Evolutionary conservation across 2,329 filamentous ascomycete species (phyloP).

Genomic region (Hypoxylon sp.): DNA sequence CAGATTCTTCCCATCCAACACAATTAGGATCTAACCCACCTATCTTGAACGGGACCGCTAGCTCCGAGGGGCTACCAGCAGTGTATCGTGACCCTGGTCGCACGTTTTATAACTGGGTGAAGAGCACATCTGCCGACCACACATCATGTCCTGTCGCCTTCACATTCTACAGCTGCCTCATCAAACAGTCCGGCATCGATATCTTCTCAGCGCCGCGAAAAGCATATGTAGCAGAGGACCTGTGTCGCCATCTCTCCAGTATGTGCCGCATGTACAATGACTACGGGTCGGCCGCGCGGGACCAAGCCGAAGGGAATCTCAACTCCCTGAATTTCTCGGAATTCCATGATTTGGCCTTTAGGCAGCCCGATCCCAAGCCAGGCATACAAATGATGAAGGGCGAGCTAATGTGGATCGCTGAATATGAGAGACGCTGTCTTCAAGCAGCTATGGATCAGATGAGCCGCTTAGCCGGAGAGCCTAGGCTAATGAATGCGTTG

Average conservation of each 20-base stretch:
- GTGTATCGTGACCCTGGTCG: not conserved
- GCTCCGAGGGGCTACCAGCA: not conserved
- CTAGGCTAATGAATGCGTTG: constrained; percentile 22
- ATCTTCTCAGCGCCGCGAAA: constrained; percentile 17
- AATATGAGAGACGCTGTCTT: constrained; percentile 43
- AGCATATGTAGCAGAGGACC: constrained; percentile 9
- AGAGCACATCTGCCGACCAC: constrained; percentile 27
- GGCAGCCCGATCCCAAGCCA: not conserved
- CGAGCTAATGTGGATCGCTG: constrained; percentile 39
- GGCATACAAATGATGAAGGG: constrained; percentile 1
- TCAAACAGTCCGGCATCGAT: constrained; percentile 16
- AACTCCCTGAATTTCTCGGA: constrained; percentile 48
- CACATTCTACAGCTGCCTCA: constrained; percentile 18
- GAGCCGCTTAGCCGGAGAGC: not conserved
- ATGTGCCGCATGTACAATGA: constrained; percentile 46
- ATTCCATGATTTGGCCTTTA: constrained; percentile 26
- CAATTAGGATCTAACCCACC: not conserved
- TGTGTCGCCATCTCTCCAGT: constrained; percentile 10
- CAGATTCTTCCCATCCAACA: not conserved
- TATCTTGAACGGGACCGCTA: not conserved
- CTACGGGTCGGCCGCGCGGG: constrained; percentile 44
- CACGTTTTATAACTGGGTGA: constrained; percentile 27
- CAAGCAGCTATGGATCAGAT: constrained; percentile 20
- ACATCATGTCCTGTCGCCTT: constrained; percentile 28
- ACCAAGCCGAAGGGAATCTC: constrained; percentile 44